phyloP scores from a whole-genome alignment of 2,329 filamentous ascomycete genomes.

The Aspergillus sp. region DNA sequence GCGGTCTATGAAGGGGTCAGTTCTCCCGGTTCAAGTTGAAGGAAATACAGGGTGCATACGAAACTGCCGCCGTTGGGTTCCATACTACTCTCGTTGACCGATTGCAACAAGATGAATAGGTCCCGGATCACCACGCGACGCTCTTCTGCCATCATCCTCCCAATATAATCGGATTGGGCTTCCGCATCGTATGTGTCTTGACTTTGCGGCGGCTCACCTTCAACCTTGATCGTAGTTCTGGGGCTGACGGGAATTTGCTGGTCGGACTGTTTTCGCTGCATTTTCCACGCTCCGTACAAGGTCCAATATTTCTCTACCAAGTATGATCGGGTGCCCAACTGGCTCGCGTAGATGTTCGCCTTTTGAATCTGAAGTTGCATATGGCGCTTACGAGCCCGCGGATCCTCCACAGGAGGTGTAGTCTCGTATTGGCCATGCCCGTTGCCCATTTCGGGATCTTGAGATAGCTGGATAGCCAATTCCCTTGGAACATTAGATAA shows the following conservation, averaged over 20 bases:
- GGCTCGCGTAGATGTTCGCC: constrained; percentile 82
- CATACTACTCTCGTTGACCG: constrained; percentile 81
- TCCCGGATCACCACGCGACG: constrained; percentile 80
- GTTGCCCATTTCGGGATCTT: constrained; percentile 36
- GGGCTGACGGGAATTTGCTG: constrained; percentile 14
- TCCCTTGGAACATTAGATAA: constrained; percentile 69
- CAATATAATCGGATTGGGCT: constrained; percentile 52
- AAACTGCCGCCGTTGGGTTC: constrained; percentile 69
- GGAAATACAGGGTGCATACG: constrained; percentile 49
- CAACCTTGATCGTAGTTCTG: constrained; percentile 21
- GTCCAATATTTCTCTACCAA: constrained; percentile 85
- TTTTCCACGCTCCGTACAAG: constrained; percentile 65
- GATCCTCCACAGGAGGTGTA: constrained; percentile 52
- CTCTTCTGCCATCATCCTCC: constrained; percentile 70
- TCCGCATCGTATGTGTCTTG: constrained; percentile 35
- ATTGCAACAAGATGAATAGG: constrained; percentile 71
- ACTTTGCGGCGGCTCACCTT: constrained; percentile 25
- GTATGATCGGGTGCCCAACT: constrained; percentile 78
- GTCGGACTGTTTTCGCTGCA: constrained; percentile 24
- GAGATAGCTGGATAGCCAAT: constrained; percentile 56
- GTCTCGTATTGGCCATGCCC: constrained; percentile 40
- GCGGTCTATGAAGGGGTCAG: constrained; percentile 56
- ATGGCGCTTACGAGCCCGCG: constrained; percentile 27
- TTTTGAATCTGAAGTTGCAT: constrained; percentile 89
- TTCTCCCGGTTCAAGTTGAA: background rate